Base-by-base conservation (phyloP, 2,329 filamentous ascomycete species). In the Zalaria obscura region DNA sequence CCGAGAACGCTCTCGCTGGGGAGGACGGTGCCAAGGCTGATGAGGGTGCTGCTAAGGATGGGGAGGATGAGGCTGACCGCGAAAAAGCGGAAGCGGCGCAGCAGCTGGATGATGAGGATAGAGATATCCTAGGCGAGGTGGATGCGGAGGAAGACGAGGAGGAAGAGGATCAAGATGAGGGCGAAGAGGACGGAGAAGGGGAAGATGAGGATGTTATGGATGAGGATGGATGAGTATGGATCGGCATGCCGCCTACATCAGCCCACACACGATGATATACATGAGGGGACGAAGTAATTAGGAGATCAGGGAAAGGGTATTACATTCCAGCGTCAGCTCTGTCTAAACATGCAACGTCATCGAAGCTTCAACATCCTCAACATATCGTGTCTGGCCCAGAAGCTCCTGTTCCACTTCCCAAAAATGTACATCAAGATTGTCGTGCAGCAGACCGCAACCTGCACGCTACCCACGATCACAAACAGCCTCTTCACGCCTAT, bases 381-480 rank as follows among this genome's bases (percentile, higher is more conserved):
- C 25, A 89, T 64, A 58, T 91, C 79, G 55, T 89, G 72, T n/a
- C 77, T 72, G 48, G 83, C 69, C 55, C 83, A 88, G 57, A 81
- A 87, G 18, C 75, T 76, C 39, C 85, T 72, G 47, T 84, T 80
- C 43, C 75, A 70, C 65, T 93, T 93, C 5, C 86, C 85, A 49
- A 78, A 82, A 9, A 91, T 61, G n/a, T n/a, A 80, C 72, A 80
- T 74, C 0, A 84, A 83, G 43, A 94, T 70, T 40, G 78, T 86
- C 48, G 83, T 57, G 39, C 80, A 57, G 58, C 86, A 94, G 38
- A 93, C 68, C 2, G 68, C 78, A 0, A 93, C 70, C 62, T 95
- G 86, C 11, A 93, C 76, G 31, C 76, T 81, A 2, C 76, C 79
- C 37, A 94, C 72, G 18, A 75, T 71, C 41, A 82, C 70, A 61